Conservation (phyloP, 1,284 basidiomycete genomes). For the Cryptococcus sp. region DNA sequence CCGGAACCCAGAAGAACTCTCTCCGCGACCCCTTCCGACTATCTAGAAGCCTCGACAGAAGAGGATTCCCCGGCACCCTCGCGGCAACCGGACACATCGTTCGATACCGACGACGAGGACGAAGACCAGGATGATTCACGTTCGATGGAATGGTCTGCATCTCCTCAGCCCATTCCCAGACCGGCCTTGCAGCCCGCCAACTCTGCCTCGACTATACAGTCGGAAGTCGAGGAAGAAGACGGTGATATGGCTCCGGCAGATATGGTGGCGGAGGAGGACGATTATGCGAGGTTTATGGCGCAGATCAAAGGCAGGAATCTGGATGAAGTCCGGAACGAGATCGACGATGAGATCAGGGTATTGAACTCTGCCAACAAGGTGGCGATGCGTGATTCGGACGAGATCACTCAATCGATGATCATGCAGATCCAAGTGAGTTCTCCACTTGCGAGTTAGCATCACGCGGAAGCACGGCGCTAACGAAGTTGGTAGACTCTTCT, state of each 20-base stretch:
- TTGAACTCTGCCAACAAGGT: conserved; percentile 82
- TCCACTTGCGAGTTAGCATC: conserved; percentile 1
- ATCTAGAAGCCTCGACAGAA: too few species aligned
- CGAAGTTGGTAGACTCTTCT: conserved; percentile 66
- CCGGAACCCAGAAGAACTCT: too few species aligned
- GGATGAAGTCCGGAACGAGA: conserved; percentile 77
- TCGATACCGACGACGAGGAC: conserved; percentile 17
- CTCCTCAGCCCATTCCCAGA: conserved; percentile 41
- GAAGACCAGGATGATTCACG: conserved; percentile 36
- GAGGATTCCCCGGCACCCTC: too few species aligned
- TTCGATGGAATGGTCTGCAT: conserved; percentile 49
- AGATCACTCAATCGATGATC: conserved; percentile 92
- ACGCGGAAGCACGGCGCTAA: conserved; percentile 6
- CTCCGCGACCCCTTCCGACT: too few species aligned
- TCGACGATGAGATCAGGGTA: conserved; percentile 84
- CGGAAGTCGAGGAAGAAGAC: conserved; percentile 43
- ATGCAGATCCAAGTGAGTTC: conserved; percentile 83
- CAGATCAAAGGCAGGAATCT: conserved; percentile 82
- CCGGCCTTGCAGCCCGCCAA: conserved; percentile 25
- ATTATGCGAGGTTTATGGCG: conserved; percentile 87
- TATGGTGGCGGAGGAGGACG: conserved; percentile 76
- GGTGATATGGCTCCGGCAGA: conserved; percentile 66
- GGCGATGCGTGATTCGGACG: conserved; percentile 90
- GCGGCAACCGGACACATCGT: too few species aligned
- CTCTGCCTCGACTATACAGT: conserved; percentile 25